phyloP scores from a whole-genome alignment of 345 rosid species.

The Lepidium sativum region DNA sequence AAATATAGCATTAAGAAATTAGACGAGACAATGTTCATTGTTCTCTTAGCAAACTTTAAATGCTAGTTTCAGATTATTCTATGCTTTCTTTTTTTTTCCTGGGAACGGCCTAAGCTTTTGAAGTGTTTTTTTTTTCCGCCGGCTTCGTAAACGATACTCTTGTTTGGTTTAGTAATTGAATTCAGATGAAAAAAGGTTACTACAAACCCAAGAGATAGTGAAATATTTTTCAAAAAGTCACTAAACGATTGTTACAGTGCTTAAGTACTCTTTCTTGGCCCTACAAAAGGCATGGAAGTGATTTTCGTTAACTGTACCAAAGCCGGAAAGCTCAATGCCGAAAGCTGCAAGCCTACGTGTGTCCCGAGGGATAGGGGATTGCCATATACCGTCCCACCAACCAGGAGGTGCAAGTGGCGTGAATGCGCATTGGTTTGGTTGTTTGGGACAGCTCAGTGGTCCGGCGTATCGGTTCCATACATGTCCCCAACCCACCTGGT shows the following conservation, averaged over 20 bases:
- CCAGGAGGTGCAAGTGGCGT: constrained; percentile 93
- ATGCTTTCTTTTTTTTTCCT: too few species aligned
- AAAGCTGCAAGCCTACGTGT: constrained; percentile 49
- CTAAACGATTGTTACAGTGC: constrained; percentile 40
- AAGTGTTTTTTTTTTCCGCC: too few species aligned
- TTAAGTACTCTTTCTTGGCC: constrained; percentile 45
- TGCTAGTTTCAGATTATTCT: too few species aligned
- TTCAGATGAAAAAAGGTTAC: too few species aligned
- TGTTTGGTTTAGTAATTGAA: too few species aligned
- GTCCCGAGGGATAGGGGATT: constrained; percentile 76
- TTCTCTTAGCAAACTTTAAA: too few species aligned
- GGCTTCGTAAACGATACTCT: too few species aligned
- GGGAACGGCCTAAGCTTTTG: too few species aligned
- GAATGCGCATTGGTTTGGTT: constrained; percentile 72
- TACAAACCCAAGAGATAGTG: neutral
- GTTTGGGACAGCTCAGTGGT: constrained; percentile 73
- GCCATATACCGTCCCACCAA: constrained; percentile 99
- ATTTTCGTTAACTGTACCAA: constrained; percentile 65
- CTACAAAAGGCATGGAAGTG: constrained; percentile 51
- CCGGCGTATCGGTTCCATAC: constrained; percentile 95
- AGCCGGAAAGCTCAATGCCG: constrained; percentile 68
- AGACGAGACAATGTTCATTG: too few species aligned
- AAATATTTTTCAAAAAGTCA: neutral
- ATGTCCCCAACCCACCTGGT: constrained; percentile 96
- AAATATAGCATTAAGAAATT: too few species aligned